A percentile compares a stretch with the other conserved stretches of the same genome.
These are phyloP conservation scores for Coccomyxa sp. DNA, from an alignment of 139 green algal genomes.

Conservation along the genomic window DNA sequence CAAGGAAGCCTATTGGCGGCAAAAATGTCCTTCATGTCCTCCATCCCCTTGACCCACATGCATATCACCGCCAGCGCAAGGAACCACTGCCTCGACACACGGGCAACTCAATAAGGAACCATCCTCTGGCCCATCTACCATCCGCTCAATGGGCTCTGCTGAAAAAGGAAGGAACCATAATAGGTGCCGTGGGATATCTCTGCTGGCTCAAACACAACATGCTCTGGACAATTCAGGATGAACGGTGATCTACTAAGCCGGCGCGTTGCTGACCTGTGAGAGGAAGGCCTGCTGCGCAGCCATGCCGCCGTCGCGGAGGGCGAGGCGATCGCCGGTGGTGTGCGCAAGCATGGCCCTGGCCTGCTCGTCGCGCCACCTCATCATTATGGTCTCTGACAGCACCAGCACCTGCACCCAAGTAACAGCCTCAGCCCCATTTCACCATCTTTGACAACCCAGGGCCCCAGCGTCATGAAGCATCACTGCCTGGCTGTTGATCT, in stretches of 20 bases:
- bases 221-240: too few species aligned
- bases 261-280: neutral
- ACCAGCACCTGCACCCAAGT: conserved; percentile 38
- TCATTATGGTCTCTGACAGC: conserved; percentile 11
- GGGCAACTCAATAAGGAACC: neutral
- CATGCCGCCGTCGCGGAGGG: neutral
- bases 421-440: neutral
- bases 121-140: neutral
- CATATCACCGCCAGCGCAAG: too few species aligned
- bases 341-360: neutral
- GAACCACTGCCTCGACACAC: neutral
- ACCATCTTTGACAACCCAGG: neutral
- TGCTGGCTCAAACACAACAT: too few species aligned
- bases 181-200: too few species aligned
- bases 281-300: neutral
- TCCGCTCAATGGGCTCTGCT: too few species aligned
- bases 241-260: too few species aligned
- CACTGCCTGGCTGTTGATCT: too few species aligned
- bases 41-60: neutral
- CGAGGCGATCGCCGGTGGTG: neutral
- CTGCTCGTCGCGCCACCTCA: conserved; percentile 5
- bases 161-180: too few species aligned
- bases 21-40: neutral
- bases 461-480: too few species aligned
- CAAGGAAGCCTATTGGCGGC: neutral